Evolutionary conservation across 2,329 filamentous ascomycete genomes (phyloP), one percentile per base, ranked within the genome.

Genomic region (Thelonectria discophora): DNA sequence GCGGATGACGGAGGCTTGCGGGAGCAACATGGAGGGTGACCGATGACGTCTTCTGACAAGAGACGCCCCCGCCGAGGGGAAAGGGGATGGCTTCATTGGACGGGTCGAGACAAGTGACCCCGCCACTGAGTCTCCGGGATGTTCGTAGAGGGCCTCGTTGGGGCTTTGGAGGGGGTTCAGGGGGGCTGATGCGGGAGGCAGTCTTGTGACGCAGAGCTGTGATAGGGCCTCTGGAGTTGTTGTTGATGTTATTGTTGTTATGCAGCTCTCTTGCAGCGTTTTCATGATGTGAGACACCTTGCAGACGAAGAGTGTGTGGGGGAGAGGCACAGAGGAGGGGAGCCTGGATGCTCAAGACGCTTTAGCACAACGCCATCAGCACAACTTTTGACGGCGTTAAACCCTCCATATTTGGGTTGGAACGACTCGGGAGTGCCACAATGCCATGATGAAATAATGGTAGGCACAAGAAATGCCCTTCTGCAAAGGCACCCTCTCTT

Each of bases 1-100:
- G 34, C 34, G 34, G 34, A 37, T 37, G 34, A 37, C 34, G 49
- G 55, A 60, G 58, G 42, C 68, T 63, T 66, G 63, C 68, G 65
- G 63, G 67, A 58, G 51, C 42, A 39, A 18, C 46, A 37, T 30
- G 51, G 58, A 56, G 56, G 48, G 59, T 50, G 69, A 59, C 55
- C 63, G 68, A 72, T 72, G 69, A 72, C 69, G 69, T 72, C 72
- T 63, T 66, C 66, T 48, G 61, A 62, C 62, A 59, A 50, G 34
- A 58, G 21, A 64, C 34, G 34, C 49, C 68, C 69, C 68, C 69
- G 65, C 47, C 47, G 62, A 70, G 45, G 53, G 53, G 60, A 53
- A 62, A 65, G 64, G 40, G 37, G 40, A 30, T 39, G 30, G 32
- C 21, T 17, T 43, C 37, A 17, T 53, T 53, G 20, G 24, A 39